Evolutionary conservation across 148 eudicot genomes (phyloP).

Genomic region (Chenopodium formosanum): DNA sequence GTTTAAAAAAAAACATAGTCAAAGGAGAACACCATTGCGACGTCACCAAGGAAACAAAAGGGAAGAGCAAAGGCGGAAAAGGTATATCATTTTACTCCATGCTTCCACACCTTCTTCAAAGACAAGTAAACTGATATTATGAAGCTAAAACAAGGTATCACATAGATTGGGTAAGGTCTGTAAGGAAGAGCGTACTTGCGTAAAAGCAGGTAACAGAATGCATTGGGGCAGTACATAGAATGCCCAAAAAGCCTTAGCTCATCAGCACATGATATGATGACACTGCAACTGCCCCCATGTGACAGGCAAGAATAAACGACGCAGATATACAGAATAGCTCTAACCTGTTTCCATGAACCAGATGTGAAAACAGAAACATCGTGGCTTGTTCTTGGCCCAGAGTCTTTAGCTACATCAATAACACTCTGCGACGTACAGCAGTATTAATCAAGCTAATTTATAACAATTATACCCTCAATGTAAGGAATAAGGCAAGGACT

Average conservation of each 20-base stretch:
- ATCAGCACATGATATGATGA: slow-evolving; percentile 3
- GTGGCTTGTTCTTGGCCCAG: slow-evolving; percentile 61
- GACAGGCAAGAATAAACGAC: neutral
- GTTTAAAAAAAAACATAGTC: neutral
- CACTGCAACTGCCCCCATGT: neutral
- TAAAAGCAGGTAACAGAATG: neutral
- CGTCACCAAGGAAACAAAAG: neutral
- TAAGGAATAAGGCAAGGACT: slow-evolving; percentile 4
- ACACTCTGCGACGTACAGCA: slow-evolving; percentile 45
- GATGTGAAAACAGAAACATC: slow-evolving; percentile 74
- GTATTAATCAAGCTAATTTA: slow-evolving; percentile 16
- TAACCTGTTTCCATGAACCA: slow-evolving; percentile 83
- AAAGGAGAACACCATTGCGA: neutral
- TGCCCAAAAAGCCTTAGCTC: neutral
- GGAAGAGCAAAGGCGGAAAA: neutral
- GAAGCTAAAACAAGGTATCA: neutral
- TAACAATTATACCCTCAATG: slow-evolving; percentile 17
- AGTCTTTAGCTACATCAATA: slow-evolving; percentile 51
- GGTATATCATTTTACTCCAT: neutral
- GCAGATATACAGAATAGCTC: neutral
- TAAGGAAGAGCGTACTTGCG: neutral
- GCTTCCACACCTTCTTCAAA: neutral
- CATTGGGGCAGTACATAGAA: neutral
- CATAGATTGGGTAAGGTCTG: neutral
- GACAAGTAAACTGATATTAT: neutral